Percentiles rank a stretch among this genome's conserved stretches.
Conservation (phyloP, 2,329 filamentous ascomycete genomes). For the Lanzia echinophila region DNA sequence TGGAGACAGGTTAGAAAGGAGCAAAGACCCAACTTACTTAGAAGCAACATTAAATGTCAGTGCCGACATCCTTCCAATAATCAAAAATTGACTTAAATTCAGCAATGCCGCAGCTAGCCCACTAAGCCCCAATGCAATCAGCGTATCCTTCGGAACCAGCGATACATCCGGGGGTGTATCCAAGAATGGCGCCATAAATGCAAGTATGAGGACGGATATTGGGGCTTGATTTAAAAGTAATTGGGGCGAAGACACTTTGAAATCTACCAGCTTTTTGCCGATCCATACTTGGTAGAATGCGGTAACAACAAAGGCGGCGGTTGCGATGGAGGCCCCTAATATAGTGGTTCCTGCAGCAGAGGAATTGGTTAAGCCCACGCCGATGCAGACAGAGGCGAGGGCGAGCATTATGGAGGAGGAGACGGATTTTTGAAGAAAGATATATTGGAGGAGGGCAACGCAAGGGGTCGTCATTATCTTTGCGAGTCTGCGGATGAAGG, state of each 20-base stretch:
- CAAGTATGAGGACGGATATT: conserved; percentile 37
- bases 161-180: conserved; percentile 31
- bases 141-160: conserved; percentile 33
- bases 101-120: conserved; percentile 37
- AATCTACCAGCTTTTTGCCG: conserved; percentile 42
- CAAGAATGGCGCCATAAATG: conserved; percentile 38
- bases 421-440: conserved; percentile 37
- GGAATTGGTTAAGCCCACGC: conserved; percentile 39
- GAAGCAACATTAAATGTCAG: conserved; percentile 29
- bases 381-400: conserved; percentile 37
- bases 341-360: conserved; percentile 33
- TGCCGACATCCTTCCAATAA: conserved; percentile 29
- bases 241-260: conserved; percentile 37
- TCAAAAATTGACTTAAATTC: conserved; percentile 36
- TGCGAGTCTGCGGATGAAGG: conserved; percentile 29
- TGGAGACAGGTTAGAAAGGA: not conserved
- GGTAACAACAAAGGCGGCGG: conserved; percentile 38
- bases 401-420: conserved; percentile 35
- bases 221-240: conserved; percentile 40
- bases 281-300: conserved; percentile 43
- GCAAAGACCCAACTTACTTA: conserved; percentile 20
- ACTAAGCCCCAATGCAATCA: conserved; percentile 35
- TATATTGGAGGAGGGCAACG: conserved; percentile 39
- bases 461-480: conserved; percentile 43
- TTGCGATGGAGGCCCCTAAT: conserved; percentile 37